Conservation (phyloP, 805 yeast genomes). For the Zygoascus tannicola region DNA sequence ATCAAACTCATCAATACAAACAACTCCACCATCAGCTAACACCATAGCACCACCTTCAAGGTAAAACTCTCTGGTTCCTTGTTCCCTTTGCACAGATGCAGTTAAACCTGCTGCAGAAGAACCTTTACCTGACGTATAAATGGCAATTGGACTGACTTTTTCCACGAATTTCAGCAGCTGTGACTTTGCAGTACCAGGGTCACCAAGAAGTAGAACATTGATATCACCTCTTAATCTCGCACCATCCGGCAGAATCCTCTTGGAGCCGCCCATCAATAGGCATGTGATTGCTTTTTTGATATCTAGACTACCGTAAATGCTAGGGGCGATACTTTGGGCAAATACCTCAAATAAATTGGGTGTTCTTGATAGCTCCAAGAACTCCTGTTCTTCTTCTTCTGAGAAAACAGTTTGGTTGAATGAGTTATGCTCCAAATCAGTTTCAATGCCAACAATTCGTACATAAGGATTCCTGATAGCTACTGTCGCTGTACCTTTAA, state of each 20-base stretch:
- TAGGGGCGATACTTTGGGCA: conserved; percentile 86
- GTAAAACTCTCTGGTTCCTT: conserved; percentile 80
- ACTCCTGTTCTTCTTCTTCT: conserved; percentile 92
- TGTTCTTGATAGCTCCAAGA: conserved; percentile 65
- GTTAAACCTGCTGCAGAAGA: conserved; percentile 99
- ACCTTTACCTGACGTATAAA: conserved; percentile 97
- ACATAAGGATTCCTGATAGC: conserved; percentile 92
- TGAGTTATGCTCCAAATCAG: conserved; percentile 67
- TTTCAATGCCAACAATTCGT: conserved; percentile 75
- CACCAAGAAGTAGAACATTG: conserved; percentile 87
- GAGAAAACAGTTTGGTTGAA: conserved; percentile 54
- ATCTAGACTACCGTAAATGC: conserved; percentile 88
- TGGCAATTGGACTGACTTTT: conserved; percentile 87
- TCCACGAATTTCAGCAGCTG: conserved; percentile 93
- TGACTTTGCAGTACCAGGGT: conserved; percentile 98
- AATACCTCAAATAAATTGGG: conserved; percentile 84
- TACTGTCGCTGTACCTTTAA: conserved; percentile 46
- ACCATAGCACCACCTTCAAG: conserved; percentile 99
- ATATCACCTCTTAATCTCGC: conserved; percentile 96
- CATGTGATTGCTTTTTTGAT: conserved; percentile 92
- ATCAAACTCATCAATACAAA: conserved; percentile 97
- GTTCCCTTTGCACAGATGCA: conserved; percentile 92
- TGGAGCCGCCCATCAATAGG: conserved; percentile 87
- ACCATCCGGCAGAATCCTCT: conserved; percentile 87
- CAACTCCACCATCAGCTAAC: conserved; percentile 98